phyloP scores from a whole-genome alignment of 306 rosid species.

The Prunus kanzakura region DNA sequence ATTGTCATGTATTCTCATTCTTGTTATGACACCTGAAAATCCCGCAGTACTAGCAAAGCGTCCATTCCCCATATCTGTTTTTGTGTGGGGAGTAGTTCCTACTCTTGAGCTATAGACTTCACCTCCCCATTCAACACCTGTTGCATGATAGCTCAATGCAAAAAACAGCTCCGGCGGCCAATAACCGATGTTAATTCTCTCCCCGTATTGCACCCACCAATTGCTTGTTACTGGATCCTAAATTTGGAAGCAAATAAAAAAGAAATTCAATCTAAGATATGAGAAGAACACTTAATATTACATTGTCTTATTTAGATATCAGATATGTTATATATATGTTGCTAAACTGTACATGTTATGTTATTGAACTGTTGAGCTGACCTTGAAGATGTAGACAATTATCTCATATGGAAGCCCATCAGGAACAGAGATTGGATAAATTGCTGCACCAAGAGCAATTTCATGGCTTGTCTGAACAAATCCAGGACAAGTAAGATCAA shows the following conservation, averaged over 20 bases:
- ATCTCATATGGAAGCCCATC: conserved; percentile 26
- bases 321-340: neutral
- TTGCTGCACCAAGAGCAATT: conserved; percentile 35
- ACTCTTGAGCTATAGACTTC: conserved; percentile 58
- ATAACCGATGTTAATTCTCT: conserved; percentile 47
- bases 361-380: neutral
- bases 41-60: conserved; percentile 9
- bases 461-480: conserved; percentile 29
- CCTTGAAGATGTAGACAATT: conserved; percentile 27
- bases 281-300: too few species aligned
- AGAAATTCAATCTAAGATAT: neutral
- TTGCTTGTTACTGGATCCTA: conserved; percentile 51
- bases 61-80: conserved; percentile 62
- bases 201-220: conserved; percentile 74
- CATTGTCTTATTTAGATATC: too few species aligned
- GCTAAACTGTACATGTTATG: too few species aligned
- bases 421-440: conserved; percentile 23
- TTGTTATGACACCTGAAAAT: conserved; percentile 24
- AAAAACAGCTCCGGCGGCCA: conserved; percentile 58
- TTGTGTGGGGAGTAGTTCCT: conserved; percentile 50
- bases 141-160: conserved; percentile 32
- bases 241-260: neutral
- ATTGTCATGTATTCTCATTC: conserved; percentile 64
- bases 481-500: conserved; percentile 36
- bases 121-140: conserved; percentile 71